Evolutionary conservation across 352 stramenopile species (phyloP), one percentile per base, ranked within the genome.

Genomic region (Phytophthora agathidicida): DNA sequence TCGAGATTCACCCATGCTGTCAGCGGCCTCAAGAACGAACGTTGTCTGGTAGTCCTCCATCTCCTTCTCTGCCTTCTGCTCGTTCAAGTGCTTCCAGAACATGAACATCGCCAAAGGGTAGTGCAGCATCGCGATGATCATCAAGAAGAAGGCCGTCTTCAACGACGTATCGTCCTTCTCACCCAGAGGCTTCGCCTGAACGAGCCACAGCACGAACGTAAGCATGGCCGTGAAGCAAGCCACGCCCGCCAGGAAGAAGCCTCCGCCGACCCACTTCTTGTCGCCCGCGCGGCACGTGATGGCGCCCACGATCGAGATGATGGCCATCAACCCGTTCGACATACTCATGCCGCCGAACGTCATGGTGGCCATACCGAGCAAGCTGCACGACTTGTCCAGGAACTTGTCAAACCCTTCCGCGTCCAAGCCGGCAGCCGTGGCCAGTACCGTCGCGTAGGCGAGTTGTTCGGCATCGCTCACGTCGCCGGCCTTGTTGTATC

Each of bases 111-210:
- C 64, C 33, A 73, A 58, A 20, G 73, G 49, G 55, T 75, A 84
- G 41, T 83, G 69, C 36, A 81, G 24, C 11, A 75, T 60, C 10
- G 77, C 71, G 31, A 86, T 53, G 7, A 88, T 57, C 48, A 70
- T 84, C 8, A 86, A 30, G 7, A 85, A 60, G 59, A 88, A 86
- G 37, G 73, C 71, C 10, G 60, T 72, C 28, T 70, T 76, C 52
- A 80, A 48, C 43, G 51, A 65, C 27, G 79, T 68, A 42, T 83
- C 71, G 73, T 85, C 75, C n/a, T 70, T 65, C 62, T 85, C 76
- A 23, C 65, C 59, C 50, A 88, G 63, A 48, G 73, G 48, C 27
- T 65, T 46, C 33, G 68, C 42, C 70, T 88, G 77, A 7, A 54
- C 45, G n/a, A 82, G 43, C 77, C 77, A 88, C 27, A 77, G 46